Conservation (phyloP, 2,329 filamentous ascomycete species). For the Tolypocladium nubicola region DNA sequence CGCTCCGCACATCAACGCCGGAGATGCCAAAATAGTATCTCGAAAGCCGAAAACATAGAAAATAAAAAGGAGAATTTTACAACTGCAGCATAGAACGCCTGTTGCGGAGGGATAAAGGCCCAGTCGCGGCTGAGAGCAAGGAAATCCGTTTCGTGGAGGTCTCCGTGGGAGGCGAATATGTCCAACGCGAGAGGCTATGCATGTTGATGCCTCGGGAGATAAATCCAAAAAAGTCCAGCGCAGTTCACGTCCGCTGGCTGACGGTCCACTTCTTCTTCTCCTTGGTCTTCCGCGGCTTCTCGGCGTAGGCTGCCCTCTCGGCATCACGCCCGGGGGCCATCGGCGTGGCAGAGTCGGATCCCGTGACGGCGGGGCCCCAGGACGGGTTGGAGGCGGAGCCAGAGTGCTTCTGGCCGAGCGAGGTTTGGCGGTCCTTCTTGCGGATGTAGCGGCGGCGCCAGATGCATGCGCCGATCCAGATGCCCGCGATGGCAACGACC, state of each 20-base stretch:
- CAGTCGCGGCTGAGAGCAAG: not conserved
- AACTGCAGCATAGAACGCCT: not conserved
- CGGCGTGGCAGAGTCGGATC: slow-evolving; percentile 12
- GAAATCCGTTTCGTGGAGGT: not conserved
- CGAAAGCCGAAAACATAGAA: not conserved
- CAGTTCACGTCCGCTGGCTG: slow-evolving; percentile 27
- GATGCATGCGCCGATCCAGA: slow-evolving; percentile 58
- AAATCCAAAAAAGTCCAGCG: not conserved
- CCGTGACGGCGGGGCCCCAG: slow-evolving; percentile 21
- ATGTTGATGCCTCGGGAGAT: not conserved
- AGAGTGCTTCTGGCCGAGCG: slow-evolving; percentile 25
- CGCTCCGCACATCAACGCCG: not conserved
- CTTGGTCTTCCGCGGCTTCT: slow-evolving; percentile 15
- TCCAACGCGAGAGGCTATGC: not conserved
- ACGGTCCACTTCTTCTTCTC: slow-evolving; percentile 39
- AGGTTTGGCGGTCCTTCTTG: slow-evolving; percentile 47
- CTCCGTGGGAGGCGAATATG: not conserved
- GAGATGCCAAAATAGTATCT: not conserved
- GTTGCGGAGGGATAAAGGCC: not conserved
- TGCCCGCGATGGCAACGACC: slow-evolving; percentile 53
- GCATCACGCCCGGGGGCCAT: slow-evolving; percentile 5
- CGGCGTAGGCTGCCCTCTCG: slow-evolving; percentile 3
- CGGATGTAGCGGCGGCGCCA: slow-evolving; percentile 65
- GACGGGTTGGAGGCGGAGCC: slow-evolving; percentile 24
- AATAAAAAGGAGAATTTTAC: too few species aligned